Evolutionary conservation across 2,329 filamentous ascomycete genomes (phyloP).

Genomic region (Pseudocercospora pini-densiflorae): DNA sequence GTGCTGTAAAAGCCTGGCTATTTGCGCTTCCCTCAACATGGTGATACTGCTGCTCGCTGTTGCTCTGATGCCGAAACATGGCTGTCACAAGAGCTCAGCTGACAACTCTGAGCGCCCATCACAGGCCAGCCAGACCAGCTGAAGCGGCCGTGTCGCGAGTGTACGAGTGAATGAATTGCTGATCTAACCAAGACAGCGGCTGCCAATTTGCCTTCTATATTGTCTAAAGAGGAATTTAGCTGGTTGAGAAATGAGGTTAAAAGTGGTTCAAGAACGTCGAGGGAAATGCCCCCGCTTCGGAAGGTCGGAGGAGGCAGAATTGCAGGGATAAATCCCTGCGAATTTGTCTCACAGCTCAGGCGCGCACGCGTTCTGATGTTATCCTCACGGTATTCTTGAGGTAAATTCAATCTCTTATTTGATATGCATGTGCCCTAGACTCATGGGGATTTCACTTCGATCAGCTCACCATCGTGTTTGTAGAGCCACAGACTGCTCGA

Average conservation of each 20-base stretch:
- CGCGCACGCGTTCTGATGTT: too few relatives aligned
- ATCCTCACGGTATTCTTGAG: too few relatives aligned
- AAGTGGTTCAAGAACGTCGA: neutral
- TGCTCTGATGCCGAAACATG: constrained; percentile 35
- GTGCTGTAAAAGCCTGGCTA: constrained; percentile 28
- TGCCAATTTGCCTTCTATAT: constrained; percentile 2
- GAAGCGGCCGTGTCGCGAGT: neutral
- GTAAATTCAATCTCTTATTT: too few relatives aligned
- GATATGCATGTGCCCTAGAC: too few relatives aligned
- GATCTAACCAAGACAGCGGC: neutral
- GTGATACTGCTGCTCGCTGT: constrained; percentile 30
- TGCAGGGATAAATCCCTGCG: too few relatives aligned
- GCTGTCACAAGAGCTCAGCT: neutral
- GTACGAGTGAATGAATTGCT: neutral
- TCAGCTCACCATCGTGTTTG: neutral
- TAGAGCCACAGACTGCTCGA: too few relatives aligned
- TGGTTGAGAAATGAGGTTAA: neutral
- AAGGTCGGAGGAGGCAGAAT: too few relatives aligned
- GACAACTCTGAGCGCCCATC: neutral
- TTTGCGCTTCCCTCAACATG: constrained; percentile 27
- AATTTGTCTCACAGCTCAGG: too few relatives aligned
- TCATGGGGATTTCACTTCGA: neutral
- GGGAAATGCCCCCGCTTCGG: neutral
- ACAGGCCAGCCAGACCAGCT: neutral
- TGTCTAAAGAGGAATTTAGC: constrained; percentile 4